Percentiles rank a stretch among this genome's conserved stretches.
These are phyloP conservation scores for Starmerella khaoyaiensis DNA, from an alignment of 805 yeast species.

Conservation along the genomic window DNA sequence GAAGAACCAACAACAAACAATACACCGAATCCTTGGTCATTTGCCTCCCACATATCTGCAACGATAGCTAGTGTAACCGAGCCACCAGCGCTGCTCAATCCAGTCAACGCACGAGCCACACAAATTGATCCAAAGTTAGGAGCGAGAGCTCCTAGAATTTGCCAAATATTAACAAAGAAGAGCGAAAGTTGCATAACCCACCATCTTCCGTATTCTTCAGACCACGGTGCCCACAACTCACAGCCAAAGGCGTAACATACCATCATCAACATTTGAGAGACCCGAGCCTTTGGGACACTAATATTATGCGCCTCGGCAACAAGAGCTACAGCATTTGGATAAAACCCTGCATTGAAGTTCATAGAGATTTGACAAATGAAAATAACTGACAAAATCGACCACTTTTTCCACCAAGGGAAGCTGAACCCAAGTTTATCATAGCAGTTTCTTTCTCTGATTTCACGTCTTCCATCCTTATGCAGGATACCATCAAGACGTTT, in stretches of 20 bases:
- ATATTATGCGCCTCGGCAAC: constrained; percentile 34
- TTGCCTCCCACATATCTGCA: constrained; percentile 39
- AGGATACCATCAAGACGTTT: constrained; percentile 12
- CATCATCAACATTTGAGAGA: constrained; percentile 40
- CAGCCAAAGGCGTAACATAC: constrained; percentile 47
- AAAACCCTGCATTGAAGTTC: constrained; percentile 33
- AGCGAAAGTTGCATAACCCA: constrained; percentile 43
- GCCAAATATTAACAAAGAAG: constrained; percentile 32
- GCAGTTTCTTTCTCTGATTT: constrained; percentile 27
- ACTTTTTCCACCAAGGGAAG: constrained; percentile 29
- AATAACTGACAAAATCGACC: constrained; percentile 30
- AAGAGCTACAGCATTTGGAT: constrained; percentile 30
- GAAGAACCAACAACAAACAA: constrained; percentile 40
- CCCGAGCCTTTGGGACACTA: constrained; percentile 33
- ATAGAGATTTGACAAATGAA: constrained; percentile 33
- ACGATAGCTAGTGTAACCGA: constrained; percentile 48
- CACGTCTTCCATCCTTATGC: constrained; percentile 19
- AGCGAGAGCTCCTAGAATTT: constrained; percentile 49
- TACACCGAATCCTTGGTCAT: constrained; percentile 37
- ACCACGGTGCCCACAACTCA: constrained; percentile 48
- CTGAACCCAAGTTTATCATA: constrained; percentile 30
- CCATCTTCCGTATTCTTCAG: constrained; percentile 54
- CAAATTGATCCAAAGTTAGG: constrained; percentile 42
- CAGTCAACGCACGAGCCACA: constrained; percentile 49
- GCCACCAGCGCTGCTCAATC: constrained; percentile 44